These are phyloP conservation scores for Ichthyophthirius multifiliis DNA, from an alignment of 169 alveolate species.

Conservation along the genomic window DNA sequence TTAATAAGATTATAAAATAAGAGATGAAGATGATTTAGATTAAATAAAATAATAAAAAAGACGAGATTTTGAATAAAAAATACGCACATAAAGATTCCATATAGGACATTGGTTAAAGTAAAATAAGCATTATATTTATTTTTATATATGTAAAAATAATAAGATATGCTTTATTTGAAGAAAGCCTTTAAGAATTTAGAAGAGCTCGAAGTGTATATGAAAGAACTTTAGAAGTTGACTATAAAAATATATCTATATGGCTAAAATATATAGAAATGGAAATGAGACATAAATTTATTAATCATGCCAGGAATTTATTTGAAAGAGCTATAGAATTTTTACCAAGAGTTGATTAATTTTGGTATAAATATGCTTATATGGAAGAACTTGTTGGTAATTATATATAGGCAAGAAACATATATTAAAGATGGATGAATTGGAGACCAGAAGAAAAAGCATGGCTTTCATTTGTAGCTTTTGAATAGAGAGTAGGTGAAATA, in stretches of 20 bases:
- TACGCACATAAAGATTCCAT: slow-evolving; percentile 93
- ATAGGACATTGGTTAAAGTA: slow-evolving; percentile 95
- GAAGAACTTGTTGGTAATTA: slow-evolving; percentile 97
- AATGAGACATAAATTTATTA: slow-evolving; percentile 93
- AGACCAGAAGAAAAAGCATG: slow-evolving; percentile 96
- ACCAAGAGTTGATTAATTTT: slow-evolving; percentile 97
- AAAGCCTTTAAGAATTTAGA: slow-evolving; percentile 91
- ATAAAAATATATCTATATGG: slow-evolving; percentile 94
- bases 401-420: slow-evolving; percentile 90
- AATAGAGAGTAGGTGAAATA: slow-evolving; percentile 96
- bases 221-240: slow-evolving; percentile 96
- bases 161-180: slow-evolving; percentile 97
- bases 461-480: slow-evolving; percentile 95
- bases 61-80: slow-evolving; percentile 95
- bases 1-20: slow-evolving; percentile 75
- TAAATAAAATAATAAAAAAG: slow-evolving; percentile 92
- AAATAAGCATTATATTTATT: neutral
- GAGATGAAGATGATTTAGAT: slow-evolving; percentile 94
- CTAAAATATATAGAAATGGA: slow-evolving; percentile 98
- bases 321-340: slow-evolving; percentile 96
- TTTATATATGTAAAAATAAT: neutral
- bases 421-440: slow-evolving; percentile 96
- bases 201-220: slow-evolving; percentile 97
- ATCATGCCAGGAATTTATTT: slow-evolving; percentile 96
- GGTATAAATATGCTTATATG: slow-evolving; percentile 98